A percentile compares a stretch with the other conserved stretches of the same genome.
Evolutionary conservation across 176 grass and related monocot species (phyloP).

Genomic region (Musa itinerans): DNA sequence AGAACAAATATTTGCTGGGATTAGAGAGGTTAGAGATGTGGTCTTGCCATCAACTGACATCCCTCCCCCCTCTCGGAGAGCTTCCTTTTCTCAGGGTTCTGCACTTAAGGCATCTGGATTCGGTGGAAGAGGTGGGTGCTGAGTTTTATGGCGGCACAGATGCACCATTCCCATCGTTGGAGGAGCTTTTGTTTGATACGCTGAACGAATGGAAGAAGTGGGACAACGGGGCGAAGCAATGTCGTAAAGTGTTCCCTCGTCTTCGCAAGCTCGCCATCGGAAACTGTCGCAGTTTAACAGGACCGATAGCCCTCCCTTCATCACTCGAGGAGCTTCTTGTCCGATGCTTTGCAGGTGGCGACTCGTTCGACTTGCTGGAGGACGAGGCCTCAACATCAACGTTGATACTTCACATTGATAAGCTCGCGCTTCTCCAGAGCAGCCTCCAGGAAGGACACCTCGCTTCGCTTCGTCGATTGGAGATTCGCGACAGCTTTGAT

Average conservation of each 20-base stretch:
- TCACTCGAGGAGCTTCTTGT: no score
- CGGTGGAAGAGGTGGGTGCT: slow-evolving; percentile 15
- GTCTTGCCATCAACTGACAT: slow-evolving; percentile 22
- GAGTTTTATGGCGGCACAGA: slow-evolving; percentile 36
- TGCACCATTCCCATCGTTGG: slow-evolving; percentile 29
- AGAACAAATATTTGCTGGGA: slow-evolving; percentile 17
- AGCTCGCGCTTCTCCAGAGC: no score
- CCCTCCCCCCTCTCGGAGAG: slow-evolving; percentile 41
- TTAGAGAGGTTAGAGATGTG: slow-evolving; percentile 13
- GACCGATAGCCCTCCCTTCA: not conserved
- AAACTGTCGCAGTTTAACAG: slow-evolving; percentile 31
- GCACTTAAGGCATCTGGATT: slow-evolving; percentile 26
- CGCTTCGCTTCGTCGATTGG: no score
- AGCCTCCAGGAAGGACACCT: no score
- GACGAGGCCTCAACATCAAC: no score
- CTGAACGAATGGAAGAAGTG: slow-evolving; percentile 30
- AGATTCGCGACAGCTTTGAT: no score
- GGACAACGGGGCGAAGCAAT: slow-evolving; percentile 16
- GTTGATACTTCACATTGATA: no score
- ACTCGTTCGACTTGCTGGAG: no score
- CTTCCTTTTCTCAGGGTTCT: slow-evolving; percentile 40
- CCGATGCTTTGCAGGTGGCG: no score
- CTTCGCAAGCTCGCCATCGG: slow-evolving; percentile 32
- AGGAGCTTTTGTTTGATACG: slow-evolving; percentile 35
- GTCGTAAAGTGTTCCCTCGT: slow-evolving; percentile 20